A percentile compares a stretch with the other conserved stretches of the same genome.
phyloP scores from a whole-genome alignment of 306 rosid species.

The Quercus gilva region DNA sequence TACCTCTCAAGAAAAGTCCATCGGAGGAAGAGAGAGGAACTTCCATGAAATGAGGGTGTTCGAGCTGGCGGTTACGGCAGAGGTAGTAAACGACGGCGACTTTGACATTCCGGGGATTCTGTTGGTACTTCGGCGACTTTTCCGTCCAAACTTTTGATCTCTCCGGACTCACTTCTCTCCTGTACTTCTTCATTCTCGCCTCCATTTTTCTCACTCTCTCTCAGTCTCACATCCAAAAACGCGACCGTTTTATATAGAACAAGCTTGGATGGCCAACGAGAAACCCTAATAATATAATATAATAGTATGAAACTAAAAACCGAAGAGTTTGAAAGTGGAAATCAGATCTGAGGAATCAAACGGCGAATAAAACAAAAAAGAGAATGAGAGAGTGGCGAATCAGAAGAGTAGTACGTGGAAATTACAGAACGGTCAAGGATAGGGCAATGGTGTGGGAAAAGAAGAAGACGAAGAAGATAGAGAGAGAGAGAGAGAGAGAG shows the following conservation, averaged over 20 bases:
- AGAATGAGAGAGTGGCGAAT: background rate
- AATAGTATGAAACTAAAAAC: background rate
- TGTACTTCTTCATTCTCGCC: constrained; percentile 62
- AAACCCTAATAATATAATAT: constrained; percentile 2
- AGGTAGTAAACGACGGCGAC: constrained; percentile 87
- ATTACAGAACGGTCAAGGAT: background rate
- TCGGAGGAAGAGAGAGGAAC: constrained; percentile 64
- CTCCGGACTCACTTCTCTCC: constrained; percentile 78
- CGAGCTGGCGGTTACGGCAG: constrained; percentile 78
- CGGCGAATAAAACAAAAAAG: background rate
- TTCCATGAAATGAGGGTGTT: constrained; percentile 99
- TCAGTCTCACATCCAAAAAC: too few relatives aligned
- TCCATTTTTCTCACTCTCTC: constrained; percentile 42
- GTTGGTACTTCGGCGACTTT: constrained; percentile 77
- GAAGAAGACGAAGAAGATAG: background rate
- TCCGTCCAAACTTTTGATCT: constrained; percentile 94
- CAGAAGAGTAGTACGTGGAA: background rate
- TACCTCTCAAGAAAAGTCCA: constrained; percentile 82
- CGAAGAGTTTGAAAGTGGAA: background rate
- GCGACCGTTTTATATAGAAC: too few relatives aligned
- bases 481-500: too few relatives aligned
- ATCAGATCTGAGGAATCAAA: constrained; percentile 36
- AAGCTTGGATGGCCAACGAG: too few relatives aligned
- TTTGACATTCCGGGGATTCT: constrained; percentile 65
- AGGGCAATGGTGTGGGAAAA: background rate